Evolutionary conservation across 225 moss, liverwort and hornwort genomes (phyloP), one percentile per base, ranked within the genome.

Genomic region (Thuidium tamariscinum): DNA sequence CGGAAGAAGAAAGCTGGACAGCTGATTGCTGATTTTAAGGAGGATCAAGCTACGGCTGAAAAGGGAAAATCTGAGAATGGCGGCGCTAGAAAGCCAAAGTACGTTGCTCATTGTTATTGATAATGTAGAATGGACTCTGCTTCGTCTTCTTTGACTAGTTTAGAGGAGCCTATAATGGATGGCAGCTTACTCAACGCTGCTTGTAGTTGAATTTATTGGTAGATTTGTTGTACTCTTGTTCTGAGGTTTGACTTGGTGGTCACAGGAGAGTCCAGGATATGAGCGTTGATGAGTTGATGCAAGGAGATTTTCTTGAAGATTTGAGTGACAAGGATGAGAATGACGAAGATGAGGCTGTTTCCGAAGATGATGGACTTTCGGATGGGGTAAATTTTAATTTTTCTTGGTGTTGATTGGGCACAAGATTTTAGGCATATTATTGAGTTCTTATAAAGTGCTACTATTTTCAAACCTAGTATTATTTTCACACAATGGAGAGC

Each of bases 211-310:
- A 59, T 87, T 84, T 52, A 42, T 76, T 49, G 71, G 13, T 84
- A 34, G 71, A 48, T 74, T 4, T 34, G 25, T 74, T 57, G 82
- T 48, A 26, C 27, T 56, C 23, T 52, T 80, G 32, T 86, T 30
- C 73, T 85, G 82, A 90, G 57, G 67, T 81, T 42, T 52, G 64
- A 39, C 60, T 84, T 78, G 66, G 46, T 86, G 82, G 88, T 72
- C 21, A 48, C 89, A 94, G 94, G 93, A 94, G 90, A 70, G 91
- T 94, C 76, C 90, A 94, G 89, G 93, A 94, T 81, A 93, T 94
- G 94, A 93, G 81, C 65, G 94, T 94, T 19, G 93, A 94, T 88
- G 94, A 94, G 74, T 88, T 94, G 82, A 90, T 94, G 93, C 87
- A 91, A 88, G 94, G 93, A 79, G 94, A 94, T 79, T 90, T 86